Evolutionary conservation across 306 rosid species (phyloP).

Genomic region (Cucurbita moschata): DNA sequence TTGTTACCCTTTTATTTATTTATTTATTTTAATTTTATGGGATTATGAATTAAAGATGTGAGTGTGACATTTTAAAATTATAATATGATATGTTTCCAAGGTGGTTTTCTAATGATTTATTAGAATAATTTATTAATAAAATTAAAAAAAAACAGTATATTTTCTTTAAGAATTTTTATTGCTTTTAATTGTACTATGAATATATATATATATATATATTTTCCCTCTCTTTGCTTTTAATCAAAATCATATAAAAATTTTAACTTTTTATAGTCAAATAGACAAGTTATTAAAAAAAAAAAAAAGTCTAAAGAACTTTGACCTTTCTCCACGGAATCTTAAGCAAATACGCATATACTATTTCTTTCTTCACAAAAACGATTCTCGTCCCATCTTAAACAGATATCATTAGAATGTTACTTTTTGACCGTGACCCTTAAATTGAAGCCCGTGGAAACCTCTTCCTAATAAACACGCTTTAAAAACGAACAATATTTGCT

Average conservation of each 20-base stretch:
- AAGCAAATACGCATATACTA: not conserved
- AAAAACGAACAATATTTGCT: no score
- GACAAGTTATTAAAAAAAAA: not conserved
- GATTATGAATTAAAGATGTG: not conserved
- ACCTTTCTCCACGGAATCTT: conserved; percentile 1
- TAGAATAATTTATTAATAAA: not conserved
- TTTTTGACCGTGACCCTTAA: no score
- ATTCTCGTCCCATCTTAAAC: not conserved
- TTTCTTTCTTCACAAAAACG: not conserved
- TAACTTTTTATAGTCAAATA: not conserved
- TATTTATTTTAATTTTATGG: not conserved
- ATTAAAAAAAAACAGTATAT: not conserved
- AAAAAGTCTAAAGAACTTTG: not conserved
- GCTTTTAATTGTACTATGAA: not conserved
- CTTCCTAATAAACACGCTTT: no score
- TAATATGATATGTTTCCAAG: not conserved
- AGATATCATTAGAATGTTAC: not conserved
- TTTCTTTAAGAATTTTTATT: not conserved
- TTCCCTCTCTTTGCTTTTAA: not conserved
- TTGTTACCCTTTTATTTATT: not conserved
- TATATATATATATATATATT: no score
- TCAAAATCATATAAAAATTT: not conserved
- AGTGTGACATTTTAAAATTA: not conserved
- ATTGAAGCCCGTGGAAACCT: no score
- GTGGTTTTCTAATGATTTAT: not conserved